Base-by-base conservation (phyloP, 139 green algal species). In the Limnomonas spitsbergensis region DNA sequence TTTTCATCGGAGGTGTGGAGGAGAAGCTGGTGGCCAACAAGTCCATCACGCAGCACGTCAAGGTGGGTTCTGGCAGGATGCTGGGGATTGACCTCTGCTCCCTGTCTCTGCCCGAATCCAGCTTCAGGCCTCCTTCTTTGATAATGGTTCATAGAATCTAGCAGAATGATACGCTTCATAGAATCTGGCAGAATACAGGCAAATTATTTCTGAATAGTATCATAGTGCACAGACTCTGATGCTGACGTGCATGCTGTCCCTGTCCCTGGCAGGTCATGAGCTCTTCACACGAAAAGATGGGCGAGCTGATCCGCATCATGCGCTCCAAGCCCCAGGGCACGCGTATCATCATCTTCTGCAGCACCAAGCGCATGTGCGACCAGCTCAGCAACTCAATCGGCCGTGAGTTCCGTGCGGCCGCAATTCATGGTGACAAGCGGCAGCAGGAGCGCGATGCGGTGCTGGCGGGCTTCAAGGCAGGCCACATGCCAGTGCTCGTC, bases 391-490 rank as follows among this genome's bases (percentile, higher is more conserved):
- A 81, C 75, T 66, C 79, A 39, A 81, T 93, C 20, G 52, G 70
- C 32, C 82, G 89, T 54, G 84, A 93, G 68, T 93, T 92, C 79
- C 84, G 84, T 20, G 87, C 91, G 0, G 85, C 84, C 1, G 83
- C 91, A 42, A 97, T 98, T 80, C 94, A 98, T 84, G 94, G 94
- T 66, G 94, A 98, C 88, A 98, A 98, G 88, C 86, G 86, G 69
- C 94, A 98, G 89, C 84, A 90, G 78, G 94, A 98, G 88, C 90
- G 94, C 53, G 94, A 98, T 80, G 94, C 83, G 42, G 91, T 94
- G 37, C 83, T 98, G 9, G 53, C 61, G 7, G 40, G 67, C 35
- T 82, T 82, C 77, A 82, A 82, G 77, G 88, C 85, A 4, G 96
- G 95, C 67, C 81, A 88, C 32, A 92, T 82, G 32, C 90, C 91